phyloP scores from a whole-genome alignment of 139 green algal genomes.

The Pleodorina starrii region DNA sequence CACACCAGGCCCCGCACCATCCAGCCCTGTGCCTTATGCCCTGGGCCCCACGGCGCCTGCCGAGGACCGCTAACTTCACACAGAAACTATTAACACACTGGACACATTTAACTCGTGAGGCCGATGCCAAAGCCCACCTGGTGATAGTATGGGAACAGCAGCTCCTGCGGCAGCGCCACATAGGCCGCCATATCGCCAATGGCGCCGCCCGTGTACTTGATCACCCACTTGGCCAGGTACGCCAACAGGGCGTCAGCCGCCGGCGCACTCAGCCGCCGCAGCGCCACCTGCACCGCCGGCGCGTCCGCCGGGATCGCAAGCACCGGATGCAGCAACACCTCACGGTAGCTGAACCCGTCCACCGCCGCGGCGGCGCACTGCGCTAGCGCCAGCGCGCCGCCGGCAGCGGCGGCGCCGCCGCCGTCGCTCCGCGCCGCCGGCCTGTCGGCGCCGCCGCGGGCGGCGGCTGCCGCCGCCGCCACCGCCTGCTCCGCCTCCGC shows the following conservation, averaged over 20 bases:
- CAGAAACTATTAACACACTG: too few relatives aligned
- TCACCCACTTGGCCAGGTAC: slow-evolving; percentile 66
- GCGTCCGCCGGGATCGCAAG: slow-evolving; percentile 53
- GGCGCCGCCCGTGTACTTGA: slow-evolving; percentile 49
- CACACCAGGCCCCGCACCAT: too few relatives aligned
- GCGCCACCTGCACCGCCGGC: slow-evolving; percentile 53
- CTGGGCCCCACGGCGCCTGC: too few relatives aligned
- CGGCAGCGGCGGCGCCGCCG: background rate
- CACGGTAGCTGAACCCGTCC: slow-evolving; percentile 60
- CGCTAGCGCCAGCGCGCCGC: slow-evolving; percentile 44
- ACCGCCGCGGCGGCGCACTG: slow-evolving; percentile 65
- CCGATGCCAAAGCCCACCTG: too few relatives aligned
- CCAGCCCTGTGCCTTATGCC: too few relatives aligned
- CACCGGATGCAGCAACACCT: slow-evolving; percentile 56
- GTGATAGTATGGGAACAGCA: slow-evolving; percentile 52
- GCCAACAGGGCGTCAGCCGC: slow-evolving; percentile 59
- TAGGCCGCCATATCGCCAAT: slow-evolving; percentile 30
- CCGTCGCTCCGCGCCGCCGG: background rate
- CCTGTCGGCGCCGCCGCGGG: background rate
- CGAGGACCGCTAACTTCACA: too few relatives aligned
- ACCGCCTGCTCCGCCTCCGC: background rate
- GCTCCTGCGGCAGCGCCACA: slow-evolving; percentile 50
- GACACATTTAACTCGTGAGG: too few relatives aligned
- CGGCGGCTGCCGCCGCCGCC: background rate
- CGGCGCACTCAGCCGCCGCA: slow-evolving; percentile 43